A percentile compares a stretch with the other conserved stretches of the same genome.
phyloP scores from a whole-genome alignment of 2,329 filamentous ascomycete genomes.

The Pseudophaeomoniella oleicola region DNA sequence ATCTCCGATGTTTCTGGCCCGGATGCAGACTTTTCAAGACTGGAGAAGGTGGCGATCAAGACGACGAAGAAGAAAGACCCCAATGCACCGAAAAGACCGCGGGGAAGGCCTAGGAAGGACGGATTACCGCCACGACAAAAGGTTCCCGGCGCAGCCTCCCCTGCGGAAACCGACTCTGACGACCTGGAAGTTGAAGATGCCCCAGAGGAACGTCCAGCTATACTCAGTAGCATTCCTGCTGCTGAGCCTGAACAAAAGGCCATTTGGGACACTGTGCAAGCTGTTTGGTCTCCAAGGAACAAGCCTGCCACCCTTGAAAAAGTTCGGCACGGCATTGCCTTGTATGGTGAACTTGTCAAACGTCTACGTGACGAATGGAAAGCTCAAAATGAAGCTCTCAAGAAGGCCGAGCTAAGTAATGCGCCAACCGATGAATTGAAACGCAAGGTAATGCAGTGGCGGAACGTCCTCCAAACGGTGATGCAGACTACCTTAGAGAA shows the following conservation, averaged over 20 bases:
- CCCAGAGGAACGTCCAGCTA: conserved; percentile 40
- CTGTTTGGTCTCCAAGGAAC: conserved; percentile 44
- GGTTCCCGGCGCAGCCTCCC: conserved; percentile 12
- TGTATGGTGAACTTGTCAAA: conserved; percentile 46
- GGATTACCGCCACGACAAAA: neutral
- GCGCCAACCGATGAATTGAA: conserved; percentile 32
- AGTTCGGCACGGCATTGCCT: conserved; percentile 38
- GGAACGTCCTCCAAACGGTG: conserved; percentile 40
- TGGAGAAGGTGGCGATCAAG: conserved; percentile 1
- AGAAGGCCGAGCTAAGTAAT: conserved; percentile 42
- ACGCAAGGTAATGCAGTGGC: conserved; percentile 41
- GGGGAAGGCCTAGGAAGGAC: conserved; percentile 5
- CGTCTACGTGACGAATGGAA: conserved; percentile 49
- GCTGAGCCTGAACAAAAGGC: conserved; percentile 33
- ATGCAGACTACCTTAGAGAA: conserved; percentile 26
- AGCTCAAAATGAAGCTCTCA: conserved; percentile 38
- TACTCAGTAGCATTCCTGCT: conserved; percentile 35
- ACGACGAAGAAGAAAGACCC: conserved; percentile 1
- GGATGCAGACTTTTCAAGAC: too few species aligned
- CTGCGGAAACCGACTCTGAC: conserved; percentile 34
- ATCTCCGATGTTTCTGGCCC: too few species aligned
- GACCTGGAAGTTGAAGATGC: conserved; percentile 36
- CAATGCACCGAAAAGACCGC: conserved; percentile 3
- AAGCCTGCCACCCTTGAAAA: conserved; percentile 33
- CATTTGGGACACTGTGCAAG: conserved; percentile 44